Percentiles rank a stretch among this genome's conserved stretches.
These are phyloP conservation scores for Trypanosoma vivax DNA, from an alignment of 208 protist genomes.

Conservation along the genomic window DNA sequence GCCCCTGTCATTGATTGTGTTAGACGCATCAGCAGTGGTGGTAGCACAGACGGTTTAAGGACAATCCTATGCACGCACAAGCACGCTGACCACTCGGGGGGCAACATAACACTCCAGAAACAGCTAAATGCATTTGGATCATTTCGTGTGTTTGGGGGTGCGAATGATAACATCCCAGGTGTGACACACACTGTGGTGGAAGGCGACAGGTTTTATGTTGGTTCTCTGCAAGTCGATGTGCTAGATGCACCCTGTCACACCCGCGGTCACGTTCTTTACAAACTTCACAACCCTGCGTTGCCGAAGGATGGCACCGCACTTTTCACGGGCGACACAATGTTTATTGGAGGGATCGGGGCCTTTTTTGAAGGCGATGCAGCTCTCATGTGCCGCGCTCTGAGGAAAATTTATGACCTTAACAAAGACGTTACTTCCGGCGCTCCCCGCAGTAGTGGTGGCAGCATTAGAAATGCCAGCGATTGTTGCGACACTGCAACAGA, in stretches of 20 bases:
- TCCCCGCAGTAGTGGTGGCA: too few species aligned
- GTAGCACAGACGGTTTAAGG: conserved; percentile 15
- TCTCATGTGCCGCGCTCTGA: conserved; percentile 75
- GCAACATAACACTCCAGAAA: conserved; percentile 59
- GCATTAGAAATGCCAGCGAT: too few species aligned
- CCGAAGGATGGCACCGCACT: conserved; percentile 51
- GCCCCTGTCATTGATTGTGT: conserved; percentile 50
- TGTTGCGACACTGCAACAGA: too few species aligned
- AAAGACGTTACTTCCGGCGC: too few species aligned
- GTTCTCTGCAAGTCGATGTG: conserved; percentile 56
- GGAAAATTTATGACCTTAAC: conserved; percentile 54
- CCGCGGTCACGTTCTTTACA: conserved; percentile 76
- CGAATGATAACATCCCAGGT: conserved; percentile 60
- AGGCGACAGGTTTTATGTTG: conserved; percentile 54
- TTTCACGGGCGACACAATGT: conserved; percentile 94
- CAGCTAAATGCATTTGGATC: conserved; percentile 8
- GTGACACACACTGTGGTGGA: conserved; percentile 54
- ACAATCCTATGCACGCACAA: conserved; percentile 91
- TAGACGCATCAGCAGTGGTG: conserved; percentile 18
- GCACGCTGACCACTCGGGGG: conserved; percentile 90
- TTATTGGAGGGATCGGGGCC: conserved; percentile 87
- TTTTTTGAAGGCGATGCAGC: conserved; percentile 89
- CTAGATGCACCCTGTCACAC: conserved; percentile 87
- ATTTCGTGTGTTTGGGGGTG: conserved; percentile 68
- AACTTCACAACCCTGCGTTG: conserved; percentile 25